phyloP scores from a whole-genome alignment of 208 protist genomes.

The Leishmania turanica region DNA sequence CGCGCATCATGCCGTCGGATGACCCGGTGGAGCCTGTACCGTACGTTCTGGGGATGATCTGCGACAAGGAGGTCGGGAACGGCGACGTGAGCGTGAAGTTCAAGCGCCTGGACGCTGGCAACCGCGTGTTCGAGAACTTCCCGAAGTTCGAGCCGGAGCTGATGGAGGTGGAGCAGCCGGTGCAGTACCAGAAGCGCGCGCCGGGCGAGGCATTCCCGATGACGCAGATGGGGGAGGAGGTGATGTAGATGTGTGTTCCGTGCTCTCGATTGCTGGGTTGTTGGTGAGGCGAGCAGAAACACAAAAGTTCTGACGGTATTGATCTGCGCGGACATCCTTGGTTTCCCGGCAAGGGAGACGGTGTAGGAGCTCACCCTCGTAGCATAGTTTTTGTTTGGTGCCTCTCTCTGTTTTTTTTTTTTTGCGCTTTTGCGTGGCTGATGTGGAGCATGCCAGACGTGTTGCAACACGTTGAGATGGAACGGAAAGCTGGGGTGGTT shows the following conservation, averaged over 20 bases:
- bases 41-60: slow-evolving; percentile 63
- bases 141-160: slow-evolving; percentile 75
- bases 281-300: neutral
- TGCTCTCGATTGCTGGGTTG: neutral
- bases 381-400: neutral
- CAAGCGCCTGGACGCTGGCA: slow-evolving; percentile 57
- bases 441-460: neutral
- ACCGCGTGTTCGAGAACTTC: slow-evolving; percentile 84
- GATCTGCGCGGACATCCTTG: neutral
- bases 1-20: slow-evolving; percentile 55
- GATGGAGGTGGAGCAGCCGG: slow-evolving; percentile 35
- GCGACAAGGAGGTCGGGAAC: slow-evolving; percentile 52
- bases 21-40: slow-evolving; percentile 38
- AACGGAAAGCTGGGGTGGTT: neutral
- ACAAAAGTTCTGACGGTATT: neutral
- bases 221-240: slow-evolving; percentile 39
- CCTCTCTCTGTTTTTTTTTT: neutral
- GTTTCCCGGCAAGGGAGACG: neutral
- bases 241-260: slow-evolving; percentile 24
- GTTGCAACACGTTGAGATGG: neutral
- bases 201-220: slow-evolving; percentile 58
- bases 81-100: slow-evolving; percentile 63
- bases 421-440: neutral
- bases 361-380: neutral
- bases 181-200: slow-evolving; percentile 72